Base-by-base conservation (phyloP, 2,329 filamentous ascomycete species). In the Sporothrix mexicana region DNA sequence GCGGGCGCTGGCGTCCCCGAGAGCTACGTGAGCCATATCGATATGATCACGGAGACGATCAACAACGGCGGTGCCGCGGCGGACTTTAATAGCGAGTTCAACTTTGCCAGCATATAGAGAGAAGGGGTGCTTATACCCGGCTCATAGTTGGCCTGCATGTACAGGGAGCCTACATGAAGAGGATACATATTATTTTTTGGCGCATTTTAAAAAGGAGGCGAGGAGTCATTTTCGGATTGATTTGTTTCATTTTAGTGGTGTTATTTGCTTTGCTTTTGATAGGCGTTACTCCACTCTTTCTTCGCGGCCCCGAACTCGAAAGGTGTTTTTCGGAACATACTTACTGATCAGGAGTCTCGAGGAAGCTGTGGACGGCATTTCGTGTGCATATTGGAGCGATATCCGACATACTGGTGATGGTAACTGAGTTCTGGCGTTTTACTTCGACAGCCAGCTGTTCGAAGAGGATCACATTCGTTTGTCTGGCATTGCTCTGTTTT, bases 1-100 rank as follows among this genome's bases (percentile, higher is more conserved):
- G 61, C 15, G 15, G 49, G 25, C 17, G 41, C 59, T 13, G 49
- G 23, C 57, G 49, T 17, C 2, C 41, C 47, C 71, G 76, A 77
- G 57, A 79, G 76, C 74, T 84, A 82, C 73, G 81, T 81, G 13
- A 83, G 77, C 74, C 84, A 86, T 73, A 86, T 86, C 67, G 84
- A 85, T 76, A 79, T 85, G 72, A 76, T 86, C 57, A 83, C 80
- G 69, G 80, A 83, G 74, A 81, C 84, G 77, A 73, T 76, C 61
- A 73, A 70, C 61, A 51, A 20, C 13, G 74, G 73, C 55, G 70
- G 69, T 10, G 17, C 25, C 1, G 55, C 67, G 23, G 7, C 47
- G 43, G 71, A 73, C 17, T 72, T 72, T 20, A 57, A 45, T 20
- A 57, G 30, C 49, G 71, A 74, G n/a, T 74, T 74, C 45, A 62